Evolutionary conservation across 805 yeast species (phyloP).

Genomic region (Tetrapisispora phaffii): DNA sequence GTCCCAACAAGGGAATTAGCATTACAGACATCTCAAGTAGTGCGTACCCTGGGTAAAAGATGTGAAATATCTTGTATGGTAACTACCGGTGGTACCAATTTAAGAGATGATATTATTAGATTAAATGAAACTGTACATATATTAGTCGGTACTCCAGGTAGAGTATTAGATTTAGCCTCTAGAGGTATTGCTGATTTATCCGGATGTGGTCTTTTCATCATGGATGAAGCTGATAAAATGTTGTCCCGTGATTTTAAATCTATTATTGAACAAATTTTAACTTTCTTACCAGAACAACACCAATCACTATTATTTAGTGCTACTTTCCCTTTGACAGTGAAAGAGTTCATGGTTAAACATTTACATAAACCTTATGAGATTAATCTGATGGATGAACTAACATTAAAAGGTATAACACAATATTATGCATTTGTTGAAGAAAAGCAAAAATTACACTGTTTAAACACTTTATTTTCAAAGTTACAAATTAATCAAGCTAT

Average conservation of each 20-base stretch:
- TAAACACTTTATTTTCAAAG: conserved; percentile 88
- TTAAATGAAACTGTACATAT: conserved; percentile 88
- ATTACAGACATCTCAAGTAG: conserved; percentile 93
- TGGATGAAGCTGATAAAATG: conserved; percentile 99
- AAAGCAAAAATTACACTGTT: conserved; percentile 88
- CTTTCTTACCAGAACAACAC: conserved; percentile 65
- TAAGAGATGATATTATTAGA: conserved; percentile 90
- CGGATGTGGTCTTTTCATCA: conserved; percentile 77
- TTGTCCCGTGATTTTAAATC: conserved; percentile 80
- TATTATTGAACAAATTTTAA: conserved; percentile 76
- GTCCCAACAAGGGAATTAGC: conserved; percentile 98
- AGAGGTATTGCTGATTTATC: conserved; percentile 80
- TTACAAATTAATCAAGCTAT: conserved; percentile 93
- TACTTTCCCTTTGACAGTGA: conserved; percentile 91
- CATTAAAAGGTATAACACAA: conserved; percentile 92
- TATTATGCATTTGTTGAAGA: conserved; percentile 98
- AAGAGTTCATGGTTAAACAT: conserved; percentile 84
- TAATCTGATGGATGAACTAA: conserved; percentile 94
- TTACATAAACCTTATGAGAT: conserved; percentile 88
- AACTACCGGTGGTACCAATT: conserved; percentile 93
- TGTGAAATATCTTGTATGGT: conserved; percentile 91
- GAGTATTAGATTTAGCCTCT: conserved; percentile 88
- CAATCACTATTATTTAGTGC: conserved; percentile 90
- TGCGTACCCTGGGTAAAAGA: conserved; percentile 90
- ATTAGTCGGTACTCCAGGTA: conserved; percentile 95